Evolutionary conservation across 2,329 filamentous ascomycete genomes (phyloP).

Genomic region (Ramularia endophylla): DNA sequence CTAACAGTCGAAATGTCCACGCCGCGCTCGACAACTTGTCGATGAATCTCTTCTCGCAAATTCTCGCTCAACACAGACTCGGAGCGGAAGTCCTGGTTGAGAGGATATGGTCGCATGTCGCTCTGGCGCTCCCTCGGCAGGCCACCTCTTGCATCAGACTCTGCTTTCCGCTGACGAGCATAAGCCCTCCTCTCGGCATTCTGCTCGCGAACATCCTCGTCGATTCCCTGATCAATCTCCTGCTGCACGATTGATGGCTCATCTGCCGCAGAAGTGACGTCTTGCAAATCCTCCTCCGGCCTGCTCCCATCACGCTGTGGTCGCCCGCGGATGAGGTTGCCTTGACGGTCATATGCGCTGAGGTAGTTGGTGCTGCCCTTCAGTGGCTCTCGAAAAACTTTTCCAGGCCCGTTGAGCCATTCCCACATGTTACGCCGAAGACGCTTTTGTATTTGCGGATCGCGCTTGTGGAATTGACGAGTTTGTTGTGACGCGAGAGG

Average conservation of each 20-base stretch:
- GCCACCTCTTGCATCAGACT: conserved; percentile 16
- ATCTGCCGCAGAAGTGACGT: conserved; percentile 27
- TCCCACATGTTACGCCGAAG: conserved; percentile 51
- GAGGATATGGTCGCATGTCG: conserved; percentile 59
- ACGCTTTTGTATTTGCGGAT: conserved; percentile 34
- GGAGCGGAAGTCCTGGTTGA: conserved; percentile 65
- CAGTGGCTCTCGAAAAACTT: conserved; percentile 43
- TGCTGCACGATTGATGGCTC: conserved; percentile 15
- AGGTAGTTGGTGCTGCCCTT: conserved; percentile 51
- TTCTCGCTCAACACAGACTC: conserved; percentile 67
- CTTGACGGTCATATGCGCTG: conserved; percentile 46
- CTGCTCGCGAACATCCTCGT: conserved; percentile 16
- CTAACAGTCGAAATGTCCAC: conserved; percentile 70
- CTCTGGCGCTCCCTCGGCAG: conserved; percentile 22
- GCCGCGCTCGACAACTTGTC: conserved; percentile 58
- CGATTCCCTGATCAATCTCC: conserved; percentile 19
- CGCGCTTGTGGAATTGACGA: conserved; percentile 16
- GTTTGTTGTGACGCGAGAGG: conserved; percentile 7
- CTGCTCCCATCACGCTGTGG: conserved; percentile 11
- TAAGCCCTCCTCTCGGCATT: conserved; percentile 13
- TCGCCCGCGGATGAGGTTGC: conserved; percentile 40
- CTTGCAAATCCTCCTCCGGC: conserved; percentile 11
- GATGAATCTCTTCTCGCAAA: conserved; percentile 67
- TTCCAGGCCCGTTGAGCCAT: conserved; percentile 54
- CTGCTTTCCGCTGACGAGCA: conserved; percentile 16